Base-by-base conservation (phyloP, 441 rosid species). In the Erodium trifolium region DNA sequence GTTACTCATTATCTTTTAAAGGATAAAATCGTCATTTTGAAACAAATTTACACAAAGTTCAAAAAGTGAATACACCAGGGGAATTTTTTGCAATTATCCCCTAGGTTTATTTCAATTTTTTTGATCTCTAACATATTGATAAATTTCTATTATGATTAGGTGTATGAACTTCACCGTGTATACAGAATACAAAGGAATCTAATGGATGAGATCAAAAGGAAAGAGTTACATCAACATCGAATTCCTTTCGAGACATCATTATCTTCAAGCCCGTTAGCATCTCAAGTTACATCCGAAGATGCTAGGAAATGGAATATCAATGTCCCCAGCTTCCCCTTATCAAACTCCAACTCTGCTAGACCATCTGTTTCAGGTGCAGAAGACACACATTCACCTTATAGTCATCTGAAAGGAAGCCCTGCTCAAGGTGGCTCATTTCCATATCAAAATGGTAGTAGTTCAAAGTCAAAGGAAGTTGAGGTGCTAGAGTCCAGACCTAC, bases 101-200 rank as follows among this genome's bases (percentile, higher is more conserved):
- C 27, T 23, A 23, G 27, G 27, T 23, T 23, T 23, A 23, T 23
- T 23, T 23, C 27, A 23, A 23, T 23, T 23, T 0, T 23, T 23
- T 23, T 23, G 27, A 23, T 23, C 27, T 23, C 45, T 39, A 1
- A 39, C 9, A 9, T 39, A 47, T 8, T 8, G 12, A 47, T 67
- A 68, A 13, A 6, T 67, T 71, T 74, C 37, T 75, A 57, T 75
- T 18, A 63, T 67, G 41, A 57, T 69, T 12, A 93, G 98, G 89
- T 91, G 57, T 77, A 39, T 74, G 95, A 93, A 59, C 97, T 93
- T 76, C 98, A 91, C 74, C 98, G 98, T 55, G 71, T 91, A 72
- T 93, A 93, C 78, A 78, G 79, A 74, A 77, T 73, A 70, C 96
- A 93, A 78, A 89, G 82, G 81, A 87, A 83, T 74, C 76, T 93